Base-by-base conservation (phyloP, 2,329 filamentous ascomycete genomes). In the Fusarium fujikuroi region DNA sequence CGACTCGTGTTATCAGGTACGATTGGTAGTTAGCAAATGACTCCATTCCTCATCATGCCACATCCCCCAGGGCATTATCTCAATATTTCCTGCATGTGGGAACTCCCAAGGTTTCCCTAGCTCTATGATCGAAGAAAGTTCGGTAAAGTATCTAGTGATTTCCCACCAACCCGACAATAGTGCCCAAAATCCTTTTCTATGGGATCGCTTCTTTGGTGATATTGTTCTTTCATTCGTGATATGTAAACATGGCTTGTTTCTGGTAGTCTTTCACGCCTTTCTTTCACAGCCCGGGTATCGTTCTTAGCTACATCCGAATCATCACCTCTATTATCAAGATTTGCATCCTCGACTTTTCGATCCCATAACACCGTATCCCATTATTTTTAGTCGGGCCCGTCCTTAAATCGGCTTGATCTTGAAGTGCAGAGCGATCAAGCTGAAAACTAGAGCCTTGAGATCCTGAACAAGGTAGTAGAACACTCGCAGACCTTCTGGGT, bases 381-480 rank as follows among this genome's bases (percentile, higher is more conserved):
- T 63, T 57, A 30, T 42, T 49, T 32, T 53, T 64, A 36, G 39
- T 52, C 21, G 40, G 36, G 14, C 12, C n/a, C 18, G 10, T 25
- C 21, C 16, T 60, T 81, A 93, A 76, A 93, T 93, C 6, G 92
- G 92, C 85, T 93, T 93, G 82, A 93, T 93, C 92, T 99, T 99
- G 87, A 99, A 99, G 85, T 99, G 96, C 73, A 99, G 88, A 5
- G 94, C 94, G 78, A 98, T 99, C 74, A 99, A 84, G 60, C 95
- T 98, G 83, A 99, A 99, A 7, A 99, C 94, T 42, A 99, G 87
- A 1, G 96, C 96, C 85, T 98, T 99, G 32, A 99, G 85, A 80
- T 99, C 96, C 81, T 99, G 96, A 9, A 98, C 95, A 12, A 99
- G 91, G 80, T 99, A 99, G 86, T 99, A 99, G 84, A 99, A 99